A percentile compares a stretch with the other conserved stretches of the same genome.
Evolutionary conservation across 768 basidiomycete genomes (phyloP).

Genomic region (Naematelia aurantialba): DNA sequence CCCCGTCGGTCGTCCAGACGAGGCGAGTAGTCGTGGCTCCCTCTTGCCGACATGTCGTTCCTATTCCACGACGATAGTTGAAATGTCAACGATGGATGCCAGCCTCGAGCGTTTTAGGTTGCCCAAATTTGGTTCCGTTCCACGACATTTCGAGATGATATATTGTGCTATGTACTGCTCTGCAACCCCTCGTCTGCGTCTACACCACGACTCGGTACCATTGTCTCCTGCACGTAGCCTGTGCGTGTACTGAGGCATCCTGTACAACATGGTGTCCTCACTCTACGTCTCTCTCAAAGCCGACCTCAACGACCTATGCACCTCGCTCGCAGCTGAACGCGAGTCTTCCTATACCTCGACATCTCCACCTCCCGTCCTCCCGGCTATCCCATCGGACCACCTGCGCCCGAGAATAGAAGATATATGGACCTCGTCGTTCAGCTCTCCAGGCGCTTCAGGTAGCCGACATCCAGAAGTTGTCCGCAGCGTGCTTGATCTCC

Average conservation of each 20-base stretch:
- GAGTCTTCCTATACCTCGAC: slow-evolving; percentile 5
- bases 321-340: not conserved
- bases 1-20: slow-evolving; percentile 5
- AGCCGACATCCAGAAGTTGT: slow-evolving; percentile 19
- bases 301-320: slow-evolving; percentile 4
- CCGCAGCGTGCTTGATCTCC: slow-evolving; percentile 31
- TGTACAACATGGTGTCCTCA: slow-evolving; percentile 1
- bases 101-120: not conserved
- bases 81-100: too few relatives aligned
- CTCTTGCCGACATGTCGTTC: slow-evolving; percentile 17
- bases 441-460: not conserved
- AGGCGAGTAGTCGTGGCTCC: slow-evolving; percentile 9
- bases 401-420: slow-evolving; percentile 9
- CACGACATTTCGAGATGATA: too few relatives aligned
- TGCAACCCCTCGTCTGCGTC: too few relatives aligned
- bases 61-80: slow-evolving; percentile 2
- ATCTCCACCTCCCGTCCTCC: slow-evolving; percentile 3
- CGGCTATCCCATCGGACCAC: slow-evolving; percentile 15
- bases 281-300: slow-evolving; percentile 19
- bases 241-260: too few relatives aligned
- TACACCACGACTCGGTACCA: too few relatives aligned
- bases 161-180: too few relatives aligned
- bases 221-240: too few relatives aligned
- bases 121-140: slow-evolving; percentile 9
- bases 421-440: slow-evolving; percentile 10